These are phyloP conservation scores for Stagonosporopsis cucurbitacearum DNA, from an alignment of 2,329 filamentous ascomycete species.

Conservation along the genomic window DNA sequence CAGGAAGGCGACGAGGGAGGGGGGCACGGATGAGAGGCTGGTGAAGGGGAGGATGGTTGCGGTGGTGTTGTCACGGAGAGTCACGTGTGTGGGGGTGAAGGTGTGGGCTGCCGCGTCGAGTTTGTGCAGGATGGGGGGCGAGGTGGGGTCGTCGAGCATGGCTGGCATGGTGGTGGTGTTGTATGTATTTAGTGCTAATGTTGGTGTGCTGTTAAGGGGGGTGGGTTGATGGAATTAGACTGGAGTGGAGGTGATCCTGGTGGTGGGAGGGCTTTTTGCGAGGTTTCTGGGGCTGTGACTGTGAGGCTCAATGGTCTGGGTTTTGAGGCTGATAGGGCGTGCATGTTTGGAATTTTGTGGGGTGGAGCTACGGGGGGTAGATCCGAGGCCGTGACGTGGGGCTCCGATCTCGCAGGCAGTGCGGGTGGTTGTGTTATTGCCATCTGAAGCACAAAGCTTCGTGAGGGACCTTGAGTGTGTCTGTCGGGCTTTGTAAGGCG, in stretches of 20 bases:
- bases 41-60: slow-evolving; percentile 82
- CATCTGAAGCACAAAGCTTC: background rate
- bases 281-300: background rate
- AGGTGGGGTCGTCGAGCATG: slow-evolving; percentile 31
- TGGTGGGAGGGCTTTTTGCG: background rate
- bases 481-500: background rate
- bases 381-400: background rate
- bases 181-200: background rate
- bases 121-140: slow-evolving; percentile 71
- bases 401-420: background rate
- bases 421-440: background rate
- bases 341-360: background rate
- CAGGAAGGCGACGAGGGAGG: slow-evolving; percentile 73
- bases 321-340: slow-evolving; percentile 19
- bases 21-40: slow-evolving; percentile 71
- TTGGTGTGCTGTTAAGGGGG: too few species aligned
- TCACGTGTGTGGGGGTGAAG: slow-evolving; percentile 75
- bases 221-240: background rate
- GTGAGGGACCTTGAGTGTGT: background rate
- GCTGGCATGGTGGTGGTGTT: slow-evolving; percentile 9
- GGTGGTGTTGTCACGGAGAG: slow-evolving; percentile 73
- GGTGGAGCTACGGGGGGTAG: background rate
- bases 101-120: slow-evolving; percentile 65
- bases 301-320: background rate
- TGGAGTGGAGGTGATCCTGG: background rate